Conservation (phyloP, 257 asterid genomes). For the Verbascum thapsus region DNA sequence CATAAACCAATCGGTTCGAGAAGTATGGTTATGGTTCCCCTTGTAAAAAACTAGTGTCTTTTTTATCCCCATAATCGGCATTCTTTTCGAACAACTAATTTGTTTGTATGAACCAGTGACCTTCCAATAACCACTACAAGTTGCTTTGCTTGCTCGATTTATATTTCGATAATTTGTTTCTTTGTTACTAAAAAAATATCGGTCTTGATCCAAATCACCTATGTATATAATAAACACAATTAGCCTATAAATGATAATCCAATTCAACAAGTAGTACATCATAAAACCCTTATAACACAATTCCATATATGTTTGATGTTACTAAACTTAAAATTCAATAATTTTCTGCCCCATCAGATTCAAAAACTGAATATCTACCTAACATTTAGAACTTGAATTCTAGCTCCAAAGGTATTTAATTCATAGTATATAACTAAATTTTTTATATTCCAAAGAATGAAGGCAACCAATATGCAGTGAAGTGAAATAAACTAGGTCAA, state of each 20-base stretch:
- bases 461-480: not conserved
- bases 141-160: constrained; percentile 31
- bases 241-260: not conserved
- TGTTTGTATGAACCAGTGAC: constrained; percentile 45
- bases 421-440: too few species aligned
- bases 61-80: constrained; percentile 59
- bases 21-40: constrained; percentile 41
- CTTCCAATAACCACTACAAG: constrained; percentile 63
- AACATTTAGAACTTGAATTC: too few species aligned
- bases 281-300: too few species aligned
- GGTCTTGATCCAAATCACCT: constrained; percentile 62
- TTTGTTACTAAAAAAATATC: constrained; percentile 58
- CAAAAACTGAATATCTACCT: not conserved
- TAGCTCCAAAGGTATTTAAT: too few species aligned
- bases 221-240: not conserved
- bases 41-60: constrained; percentile 56
- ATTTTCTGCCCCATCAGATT: too few species aligned
- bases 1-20: constrained; percentile 65
- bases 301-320: too few species aligned
- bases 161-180: constrained; percentile 35
- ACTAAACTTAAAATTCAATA: too few species aligned
- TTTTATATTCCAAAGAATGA: too few species aligned
- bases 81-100: constrained; percentile 42
- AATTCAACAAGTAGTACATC: not conserved
- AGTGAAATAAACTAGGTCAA: too few species aligned